phyloP scores from a whole-genome alignment of 2,329 filamentous ascomycete genomes.

The Cladosporium sp. region DNA sequence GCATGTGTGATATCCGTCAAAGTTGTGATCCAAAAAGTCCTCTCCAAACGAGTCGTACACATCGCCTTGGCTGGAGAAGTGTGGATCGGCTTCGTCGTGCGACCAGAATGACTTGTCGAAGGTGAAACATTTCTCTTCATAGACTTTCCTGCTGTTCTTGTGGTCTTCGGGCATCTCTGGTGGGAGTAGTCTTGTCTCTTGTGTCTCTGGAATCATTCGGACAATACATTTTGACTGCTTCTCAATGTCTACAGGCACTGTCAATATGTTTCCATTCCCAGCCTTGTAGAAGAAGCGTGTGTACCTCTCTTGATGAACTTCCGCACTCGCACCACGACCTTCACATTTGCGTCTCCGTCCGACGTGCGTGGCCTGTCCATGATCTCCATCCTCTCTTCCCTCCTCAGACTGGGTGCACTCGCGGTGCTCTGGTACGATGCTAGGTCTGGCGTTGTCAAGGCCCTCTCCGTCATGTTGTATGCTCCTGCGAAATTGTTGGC shows the following conservation, averaged over 20 bases:
- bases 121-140: constrained; percentile 86
- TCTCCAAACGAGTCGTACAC: constrained; percentile 92
- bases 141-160: constrained; percentile 63
- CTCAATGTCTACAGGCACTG: constrained; percentile 62
- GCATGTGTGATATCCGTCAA: constrained; percentile 97
- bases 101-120: constrained; percentile 99
- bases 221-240: constrained; percentile 80
- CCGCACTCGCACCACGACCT: constrained; percentile 48
- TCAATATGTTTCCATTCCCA: constrained; percentile 20
- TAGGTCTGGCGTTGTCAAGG: constrained; percentile 11
- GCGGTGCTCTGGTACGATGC: constrained; percentile 31
- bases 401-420: constrained; percentile 43
- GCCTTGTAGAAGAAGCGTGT: neutral
- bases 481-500: neutral
- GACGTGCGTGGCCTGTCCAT: constrained; percentile 30
- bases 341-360: constrained; percentile 45
- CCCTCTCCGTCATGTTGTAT: constrained; percentile 10
- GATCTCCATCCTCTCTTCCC: constrained; percentile 33
- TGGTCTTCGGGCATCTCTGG: constrained; percentile 43
- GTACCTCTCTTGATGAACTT: constrained; percentile 46
- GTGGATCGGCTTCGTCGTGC: constrained; percentile 69
- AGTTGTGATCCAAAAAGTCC: constrained; percentile 98
- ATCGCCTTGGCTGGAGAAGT: constrained; percentile 89
- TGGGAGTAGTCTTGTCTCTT: constrained; percentile 75
- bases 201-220: constrained; percentile 81